phyloP scores from a whole-genome alignment of 371 early-diverging fungal species.

The Enterocytospora artemiae region DNA sequence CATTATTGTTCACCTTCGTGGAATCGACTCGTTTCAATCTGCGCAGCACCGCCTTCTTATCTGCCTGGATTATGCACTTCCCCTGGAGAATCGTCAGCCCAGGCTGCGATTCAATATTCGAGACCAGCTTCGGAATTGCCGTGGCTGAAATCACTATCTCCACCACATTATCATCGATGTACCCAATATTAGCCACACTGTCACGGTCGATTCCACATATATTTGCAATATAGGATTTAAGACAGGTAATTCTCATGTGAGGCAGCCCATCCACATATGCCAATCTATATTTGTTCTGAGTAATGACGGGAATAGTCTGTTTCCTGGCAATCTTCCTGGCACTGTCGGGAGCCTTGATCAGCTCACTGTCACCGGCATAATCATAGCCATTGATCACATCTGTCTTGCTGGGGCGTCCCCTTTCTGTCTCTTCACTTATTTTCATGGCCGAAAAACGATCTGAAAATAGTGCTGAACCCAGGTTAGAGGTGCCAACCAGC shows the following conservation, averaged over 20 bases:
- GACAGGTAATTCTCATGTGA: not conserved
- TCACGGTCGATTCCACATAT: not conserved
- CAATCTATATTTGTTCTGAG: not conserved
- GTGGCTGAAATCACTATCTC: not conserved
- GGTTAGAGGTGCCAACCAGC: too few species aligned
- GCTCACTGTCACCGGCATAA: too few species aligned
- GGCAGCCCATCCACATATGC: constrained; percentile 1
- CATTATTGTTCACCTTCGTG: not conserved
- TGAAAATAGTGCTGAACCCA: too few species aligned
- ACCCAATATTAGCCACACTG: not conserved
- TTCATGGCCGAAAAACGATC: too few species aligned
- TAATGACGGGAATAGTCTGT: too few species aligned
- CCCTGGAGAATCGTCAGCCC: not conserved
- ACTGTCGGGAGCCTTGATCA: too few species aligned
- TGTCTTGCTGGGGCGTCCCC: too few species aligned
- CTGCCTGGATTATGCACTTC: not conserved
- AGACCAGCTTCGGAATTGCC: not conserved
- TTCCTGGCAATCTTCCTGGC: too few species aligned
- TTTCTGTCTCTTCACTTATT: too few species aligned
- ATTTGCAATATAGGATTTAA: not conserved
- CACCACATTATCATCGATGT: not conserved
- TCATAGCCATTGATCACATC: too few species aligned
- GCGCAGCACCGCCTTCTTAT: not conserved
- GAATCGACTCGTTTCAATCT: not conserved
- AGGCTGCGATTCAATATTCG: not conserved